phyloP scores from a whole-genome alignment of 1,139 yeast genomes.

The Yarrowia galli region DNA sequence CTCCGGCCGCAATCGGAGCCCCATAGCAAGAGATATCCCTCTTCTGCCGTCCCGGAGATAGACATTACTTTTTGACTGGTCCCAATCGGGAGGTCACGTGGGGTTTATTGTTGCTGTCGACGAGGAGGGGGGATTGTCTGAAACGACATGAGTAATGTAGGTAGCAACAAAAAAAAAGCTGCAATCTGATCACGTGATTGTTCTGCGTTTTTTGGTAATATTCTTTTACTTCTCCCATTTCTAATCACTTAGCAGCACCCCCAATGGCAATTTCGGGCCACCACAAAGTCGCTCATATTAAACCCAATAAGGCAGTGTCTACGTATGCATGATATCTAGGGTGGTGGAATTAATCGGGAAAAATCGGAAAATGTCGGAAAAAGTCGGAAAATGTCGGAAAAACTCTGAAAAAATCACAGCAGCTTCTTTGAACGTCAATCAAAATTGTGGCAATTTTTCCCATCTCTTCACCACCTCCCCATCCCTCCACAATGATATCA shows the following conservation, averaged over 20 bases:
- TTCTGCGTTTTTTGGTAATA: too few relatives aligned
- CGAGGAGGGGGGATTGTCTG: too few relatives aligned
- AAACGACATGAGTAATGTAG: too few relatives aligned
- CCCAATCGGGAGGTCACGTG: constrained; percentile 20
- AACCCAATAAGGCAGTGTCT: background rate
- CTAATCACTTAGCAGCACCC: too few relatives aligned
- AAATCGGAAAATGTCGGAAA: background rate
- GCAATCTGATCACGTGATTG: background rate
- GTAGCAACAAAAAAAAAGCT: too few relatives aligned
- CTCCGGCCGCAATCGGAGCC: background rate
- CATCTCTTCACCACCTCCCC: too few relatives aligned
- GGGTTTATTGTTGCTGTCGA: background rate
- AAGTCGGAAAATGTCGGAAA: background rate
- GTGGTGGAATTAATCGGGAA: too few relatives aligned
- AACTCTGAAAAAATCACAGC: background rate
- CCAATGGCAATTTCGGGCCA: background rate
- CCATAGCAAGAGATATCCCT: background rate
- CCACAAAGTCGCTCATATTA: constrained; percentile 25
- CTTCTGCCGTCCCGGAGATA: background rate
- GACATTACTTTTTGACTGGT: background rate
- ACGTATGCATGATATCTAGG: too few relatives aligned
- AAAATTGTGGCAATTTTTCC: background rate
- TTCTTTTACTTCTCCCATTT: too few relatives aligned
- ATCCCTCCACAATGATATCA: background rate
- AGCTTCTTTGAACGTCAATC: too few relatives aligned